Base-by-base conservation (phyloP, 1,139 yeast species). In the Protomyces arabidopsidicola region DNA sequence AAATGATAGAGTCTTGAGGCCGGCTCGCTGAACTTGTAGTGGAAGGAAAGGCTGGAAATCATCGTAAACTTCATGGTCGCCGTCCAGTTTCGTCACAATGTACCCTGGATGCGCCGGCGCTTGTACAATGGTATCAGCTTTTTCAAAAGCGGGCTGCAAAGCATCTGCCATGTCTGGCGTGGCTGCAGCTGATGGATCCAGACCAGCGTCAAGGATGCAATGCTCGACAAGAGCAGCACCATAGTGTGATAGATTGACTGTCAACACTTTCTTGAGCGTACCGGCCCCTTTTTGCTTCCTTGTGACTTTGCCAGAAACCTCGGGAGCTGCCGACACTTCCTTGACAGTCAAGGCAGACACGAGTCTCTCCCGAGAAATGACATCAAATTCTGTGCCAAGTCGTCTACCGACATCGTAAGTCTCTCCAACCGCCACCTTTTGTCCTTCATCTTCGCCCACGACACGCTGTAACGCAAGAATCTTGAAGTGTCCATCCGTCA, bases 41-140 rank as follows among this genome's bases (percentile, higher is more conserved):
- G 96, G 96, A 62, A 79, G 73, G 73, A 86, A 90, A 0, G 98
- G 97, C 74, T 88, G 95, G 72, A 90, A 93, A 67, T 88, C 95
- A 64, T 89, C 95, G 68, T 82, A 88, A 18, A 61, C 53, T 20
- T 65, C 60, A 38, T 74, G 76, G 1, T 71, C 69, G 0, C 71
- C 72, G 45, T 76, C 75, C n/a, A 71, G 74, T 69, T 84, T 86
- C 12, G 86, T 79, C 1, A 90, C 78, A 63, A 91, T 86, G 69
- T 77, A 86, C 0, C 98, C 97, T 0, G 76, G 73, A 1, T 78
- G 72, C 1, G 76, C 69, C 1, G 71, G 64, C 22, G 70, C 66
- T 10, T 68, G 64, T 1, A 77, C 72, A 16, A 78, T 80, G 0
- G 67, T 66, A 66, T 82, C 84, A 1, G 93, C 80, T 3, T 77